Evolutionary conservation across 305 asterid species (phyloP).

Genomic region (Plantago lanceolata): DNA sequence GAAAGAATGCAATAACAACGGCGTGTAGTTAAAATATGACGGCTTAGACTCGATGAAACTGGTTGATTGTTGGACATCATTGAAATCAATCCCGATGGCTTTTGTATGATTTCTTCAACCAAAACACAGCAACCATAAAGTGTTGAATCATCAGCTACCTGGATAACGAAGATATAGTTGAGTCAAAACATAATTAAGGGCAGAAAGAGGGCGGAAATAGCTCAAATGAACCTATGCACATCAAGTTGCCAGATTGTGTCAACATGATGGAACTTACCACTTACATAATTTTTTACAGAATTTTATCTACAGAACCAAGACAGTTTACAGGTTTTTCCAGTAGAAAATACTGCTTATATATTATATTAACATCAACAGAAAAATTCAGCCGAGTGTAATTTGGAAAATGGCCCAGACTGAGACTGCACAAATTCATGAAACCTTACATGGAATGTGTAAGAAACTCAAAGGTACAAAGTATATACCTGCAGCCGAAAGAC

Average conservation of each 20-base stretch:
- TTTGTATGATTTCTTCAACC: constrained; percentile 87
- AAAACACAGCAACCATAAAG: constrained; percentile 97
- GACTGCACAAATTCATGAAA: too few relatives aligned
- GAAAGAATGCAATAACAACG: constrained; percentile 98
- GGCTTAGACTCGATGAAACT: constrained; percentile 46
- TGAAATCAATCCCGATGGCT: constrained; percentile 85
- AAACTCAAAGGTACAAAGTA: constrained; percentile 16
- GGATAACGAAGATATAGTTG: constrained; percentile 23
- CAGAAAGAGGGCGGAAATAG: not conserved
- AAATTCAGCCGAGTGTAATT: too few relatives aligned
- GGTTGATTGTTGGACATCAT: constrained; percentile 67
- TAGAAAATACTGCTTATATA: too few relatives aligned
- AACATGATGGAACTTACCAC: not conserved
- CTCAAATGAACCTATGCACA: not conserved
- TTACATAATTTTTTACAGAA: too few relatives aligned
- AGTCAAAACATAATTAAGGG: not conserved
- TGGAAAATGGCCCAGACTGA: too few relatives aligned
- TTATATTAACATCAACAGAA: too few relatives aligned
- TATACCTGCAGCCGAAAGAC: constrained; percentile 96
- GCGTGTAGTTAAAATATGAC: constrained; percentile 80
- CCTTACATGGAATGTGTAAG: not conserved
- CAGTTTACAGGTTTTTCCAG: too few relatives aligned
- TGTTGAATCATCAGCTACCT: constrained; percentile 86
- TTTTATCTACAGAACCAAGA: too few relatives aligned
- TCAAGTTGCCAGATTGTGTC: too few relatives aligned